Percentiles rank a stretch among this genome's conserved stretches.
Evolutionary conservation across 139 green algal species (phyloP).

Genomic region (Picochlorum sp.): DNA sequence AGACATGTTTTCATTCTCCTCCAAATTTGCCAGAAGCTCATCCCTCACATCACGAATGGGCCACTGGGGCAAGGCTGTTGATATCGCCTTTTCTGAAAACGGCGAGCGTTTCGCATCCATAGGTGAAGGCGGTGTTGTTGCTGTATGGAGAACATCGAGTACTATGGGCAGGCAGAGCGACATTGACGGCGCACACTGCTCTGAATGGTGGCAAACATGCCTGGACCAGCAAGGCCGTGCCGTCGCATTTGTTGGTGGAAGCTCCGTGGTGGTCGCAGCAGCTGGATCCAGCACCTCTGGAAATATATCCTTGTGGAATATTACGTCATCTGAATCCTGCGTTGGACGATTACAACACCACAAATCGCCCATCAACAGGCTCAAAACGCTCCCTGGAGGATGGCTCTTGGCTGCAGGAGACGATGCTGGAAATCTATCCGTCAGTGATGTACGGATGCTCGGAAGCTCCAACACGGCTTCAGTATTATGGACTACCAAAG

Average conservation of each 20-base stretch:
- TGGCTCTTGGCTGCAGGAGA: constrained; percentile 60
- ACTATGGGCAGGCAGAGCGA: constrained; percentile 13
- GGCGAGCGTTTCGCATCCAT: constrained; percentile 63
- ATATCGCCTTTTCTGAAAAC: constrained; percentile 46
- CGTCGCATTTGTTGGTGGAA: constrained; percentile 49
- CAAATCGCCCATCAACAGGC: constrained; percentile 21
- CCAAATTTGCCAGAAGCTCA: background rate
- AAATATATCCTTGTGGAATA: constrained; percentile 62
- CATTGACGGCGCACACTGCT: constrained; percentile 43
- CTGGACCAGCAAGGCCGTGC: constrained; percentile 40
- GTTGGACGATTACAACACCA: constrained; percentile 37
- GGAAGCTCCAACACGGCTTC: constrained; percentile 3
- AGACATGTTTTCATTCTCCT: constrained; percentile 6
- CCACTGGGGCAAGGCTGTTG: constrained; percentile 15
- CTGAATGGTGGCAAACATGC: constrained; percentile 69
- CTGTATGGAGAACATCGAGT: constrained; percentile 61
- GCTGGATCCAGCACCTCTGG: constrained; percentile 40
- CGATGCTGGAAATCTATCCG: constrained; percentile 39
- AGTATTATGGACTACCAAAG: constrained; percentile 14
- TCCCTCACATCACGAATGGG: constrained; percentile 6
- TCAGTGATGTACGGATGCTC: constrained; percentile 61
- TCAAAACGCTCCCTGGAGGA: constrained; percentile 29
- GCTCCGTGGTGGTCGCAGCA: constrained; percentile 51
- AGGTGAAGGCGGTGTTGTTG: constrained; percentile 63
- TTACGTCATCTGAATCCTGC: constrained; percentile 17